A percentile compares a stretch with the other conserved stretches of the same genome.
Conservation (phyloP, 352 stramenopile species). For the Phytophthora crassamura region DNA sequence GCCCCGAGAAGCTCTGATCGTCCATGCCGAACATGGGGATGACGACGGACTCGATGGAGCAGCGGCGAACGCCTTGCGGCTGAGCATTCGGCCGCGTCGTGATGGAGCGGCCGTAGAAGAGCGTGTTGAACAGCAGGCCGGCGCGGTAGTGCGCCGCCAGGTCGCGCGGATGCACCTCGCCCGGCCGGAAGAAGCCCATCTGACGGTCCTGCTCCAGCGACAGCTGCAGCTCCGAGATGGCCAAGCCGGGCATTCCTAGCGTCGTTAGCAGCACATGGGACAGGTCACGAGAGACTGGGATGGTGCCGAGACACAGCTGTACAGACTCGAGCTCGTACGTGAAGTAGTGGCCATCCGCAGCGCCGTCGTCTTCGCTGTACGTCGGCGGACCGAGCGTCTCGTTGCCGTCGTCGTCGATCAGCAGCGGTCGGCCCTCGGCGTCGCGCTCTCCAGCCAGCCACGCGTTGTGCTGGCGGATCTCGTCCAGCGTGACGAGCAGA, state of each 20-base stretch:
- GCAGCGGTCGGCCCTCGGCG: neutral
- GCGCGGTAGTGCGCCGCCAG: slow-evolving; percentile 20
- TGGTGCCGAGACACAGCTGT: slow-evolving; percentile 38
- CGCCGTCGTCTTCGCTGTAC: slow-evolving; percentile 14
- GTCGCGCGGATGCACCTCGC: slow-evolving; percentile 11
- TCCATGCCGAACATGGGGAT: slow-evolving; percentile 40
- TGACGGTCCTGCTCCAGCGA: slow-evolving; percentile 33
- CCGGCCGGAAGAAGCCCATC: slow-evolving; percentile 2
- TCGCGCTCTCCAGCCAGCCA: slow-evolving; percentile 6
- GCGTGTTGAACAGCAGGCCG: slow-evolving; percentile 35
- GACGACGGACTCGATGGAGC: slow-evolving; percentile 32
- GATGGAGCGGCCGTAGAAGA: slow-evolving; percentile 31
- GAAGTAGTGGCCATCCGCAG: slow-evolving; percentile 39
- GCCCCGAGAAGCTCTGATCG: slow-evolving; percentile 23
- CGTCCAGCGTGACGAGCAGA: slow-evolving; percentile 32
- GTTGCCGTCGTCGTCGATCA: slow-evolving; percentile 16
- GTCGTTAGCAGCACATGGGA: slow-evolving; percentile 26
- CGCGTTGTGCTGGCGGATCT: slow-evolving; percentile 29
- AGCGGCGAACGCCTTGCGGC: slow-evolving; percentile 11
- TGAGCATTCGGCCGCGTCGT: slow-evolving; percentile 14
- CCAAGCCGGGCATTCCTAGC: slow-evolving; percentile 18
- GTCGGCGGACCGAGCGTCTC: neutral
- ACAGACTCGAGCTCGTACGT: slow-evolving; percentile 41
- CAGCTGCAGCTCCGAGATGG: slow-evolving; percentile 37
- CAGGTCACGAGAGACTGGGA: slow-evolving; percentile 25